These are phyloP conservation scores for Cordyceps javanica DNA, from an alignment of 2,329 filamentous ascomycete genomes.

Conservation along the genomic window DNA sequence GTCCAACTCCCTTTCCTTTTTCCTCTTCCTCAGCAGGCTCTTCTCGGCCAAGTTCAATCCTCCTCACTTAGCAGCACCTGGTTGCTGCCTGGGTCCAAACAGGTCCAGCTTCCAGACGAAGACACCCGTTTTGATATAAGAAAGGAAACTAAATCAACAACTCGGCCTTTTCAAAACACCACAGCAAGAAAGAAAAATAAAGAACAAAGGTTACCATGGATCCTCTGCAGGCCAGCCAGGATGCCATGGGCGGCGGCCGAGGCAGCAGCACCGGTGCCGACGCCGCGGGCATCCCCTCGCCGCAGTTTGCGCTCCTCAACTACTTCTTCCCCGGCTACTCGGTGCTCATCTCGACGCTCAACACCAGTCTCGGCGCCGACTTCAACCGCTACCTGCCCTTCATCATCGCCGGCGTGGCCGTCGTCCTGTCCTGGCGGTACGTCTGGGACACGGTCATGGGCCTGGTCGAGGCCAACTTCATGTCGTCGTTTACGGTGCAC, in stretches of 20 bases:
- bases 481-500: slow-evolving; percentile 60
- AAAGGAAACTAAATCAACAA: too few species aligned
- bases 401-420: slow-evolving; percentile 42
- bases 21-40: background rate
- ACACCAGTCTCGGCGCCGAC: slow-evolving; percentile 55
- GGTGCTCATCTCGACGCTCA: slow-evolving; percentile 45
- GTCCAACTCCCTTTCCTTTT: background rate
- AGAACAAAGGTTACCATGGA: background rate
- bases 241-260: background rate
- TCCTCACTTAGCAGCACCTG: background rate
- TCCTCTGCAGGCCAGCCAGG: background rate
- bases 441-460: slow-evolving; percentile 41
- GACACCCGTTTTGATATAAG: too few species aligned
- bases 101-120: background rate
- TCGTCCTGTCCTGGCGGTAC: slow-evolving; percentile 49
- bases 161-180: too few species aligned
- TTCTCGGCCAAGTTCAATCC: background rate
- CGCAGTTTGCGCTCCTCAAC: slow-evolving; percentile 49
- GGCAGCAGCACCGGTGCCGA: background rate
- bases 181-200: too few species aligned
- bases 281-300: slow-evolving; percentile 15
- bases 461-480: slow-evolving; percentile 47
- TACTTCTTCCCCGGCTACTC: slow-evolving; percentile 62
- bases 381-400: slow-evolving; percentile 56
- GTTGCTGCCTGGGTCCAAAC: background rate